phyloP scores from a whole-genome alignment of 2,329 filamentous ascomycete genomes.

The Chalaropsis ovoidea region DNA sequence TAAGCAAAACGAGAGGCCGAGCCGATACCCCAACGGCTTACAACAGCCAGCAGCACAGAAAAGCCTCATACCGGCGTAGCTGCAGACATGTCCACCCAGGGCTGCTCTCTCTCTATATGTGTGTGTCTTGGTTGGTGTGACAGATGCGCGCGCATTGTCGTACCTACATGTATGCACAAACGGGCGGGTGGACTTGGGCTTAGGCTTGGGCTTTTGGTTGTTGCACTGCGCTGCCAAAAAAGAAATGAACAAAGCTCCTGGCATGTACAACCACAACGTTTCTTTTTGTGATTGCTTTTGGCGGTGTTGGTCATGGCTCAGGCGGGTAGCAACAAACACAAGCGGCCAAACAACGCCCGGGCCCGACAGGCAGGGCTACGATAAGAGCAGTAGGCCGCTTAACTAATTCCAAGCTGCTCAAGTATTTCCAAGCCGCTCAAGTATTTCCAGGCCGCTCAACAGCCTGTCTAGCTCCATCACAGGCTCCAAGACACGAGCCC shows the following conservation, averaged over 20 bases:
- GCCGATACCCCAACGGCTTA: neutral
- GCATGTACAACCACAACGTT: neutral
- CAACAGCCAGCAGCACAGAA: neutral
- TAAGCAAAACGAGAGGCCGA: neutral
- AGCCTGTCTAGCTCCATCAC: too few relatives aligned
- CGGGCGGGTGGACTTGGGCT: neutral
- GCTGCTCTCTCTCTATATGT: neutral
- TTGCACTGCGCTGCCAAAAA: neutral
- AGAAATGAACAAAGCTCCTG: slow-evolving; percentile 2
- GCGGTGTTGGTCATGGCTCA: neutral
- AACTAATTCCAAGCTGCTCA: too few relatives aligned
- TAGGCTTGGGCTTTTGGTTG: neutral
- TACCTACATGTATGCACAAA: neutral
- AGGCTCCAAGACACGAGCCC: neutral
- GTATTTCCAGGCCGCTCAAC: too few relatives aligned
- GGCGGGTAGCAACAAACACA: neutral
- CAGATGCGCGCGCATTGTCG: neutral
- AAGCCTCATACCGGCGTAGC: neutral
- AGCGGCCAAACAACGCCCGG: neutral
- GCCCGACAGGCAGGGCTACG: neutral
- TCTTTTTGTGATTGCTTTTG: neutral
- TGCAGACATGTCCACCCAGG: neutral
- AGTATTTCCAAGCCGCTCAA: too few relatives aligned
- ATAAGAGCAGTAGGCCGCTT: neutral
- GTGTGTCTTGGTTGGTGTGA: neutral